Base-by-base conservation (phyloP, 1,284 basidiomycete species). In the Apiotrichum sp. region DNA sequence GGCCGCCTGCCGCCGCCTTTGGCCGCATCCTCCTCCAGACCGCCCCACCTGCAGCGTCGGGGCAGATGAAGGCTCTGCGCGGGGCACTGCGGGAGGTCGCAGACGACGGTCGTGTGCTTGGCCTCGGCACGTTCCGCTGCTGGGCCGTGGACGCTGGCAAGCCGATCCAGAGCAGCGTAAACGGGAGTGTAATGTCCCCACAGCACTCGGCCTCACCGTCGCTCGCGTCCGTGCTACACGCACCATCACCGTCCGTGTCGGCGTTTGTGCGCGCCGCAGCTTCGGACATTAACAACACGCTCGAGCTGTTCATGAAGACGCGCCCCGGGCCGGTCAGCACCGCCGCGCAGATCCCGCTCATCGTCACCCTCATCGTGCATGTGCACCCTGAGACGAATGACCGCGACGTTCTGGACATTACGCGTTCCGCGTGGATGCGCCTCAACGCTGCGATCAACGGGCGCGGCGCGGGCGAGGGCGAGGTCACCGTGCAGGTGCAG, bases 1-100 rank as follows among this genome's bases (percentile, higher is more conserved):
- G 90, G 70, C 83, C 84, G 1, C 85, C 89, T 0, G 88, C 85
- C 22, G 79, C 85, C 4, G 82, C 87, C 0, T 86, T 92, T 32
- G 91, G 88, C 3, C 84, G 86, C 8, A 85, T 92, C 1, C 79
- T 97, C 1, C 75, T 96, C 3, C 92, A 96, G 71, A 96, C 92
- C 0, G 83, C 90, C 0, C 92, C 92, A 0, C 62, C 70, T 0
- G 75, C 79, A 6, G 78, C 86, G 22, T 82, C 84, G 1, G 64
- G 80, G 2, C 82, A 84, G 55, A 90, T 90, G 85, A 85, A 88
- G 62, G 79, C 82, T 0, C 87, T 95, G 64, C 79, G 88, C 58
- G 80, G 86, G 7, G 85, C 83, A 1, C 84, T 93, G 78, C 83
- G 86, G 33, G 90, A 93, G 77, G 86, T 88, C 13, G 62, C 62